A percentile compares a stretch with the other conserved stretches of the same genome.
Conservation (phyloP, 2,329 filamentous ascomycete genomes). For the Beauveria asiatica region DNA sequence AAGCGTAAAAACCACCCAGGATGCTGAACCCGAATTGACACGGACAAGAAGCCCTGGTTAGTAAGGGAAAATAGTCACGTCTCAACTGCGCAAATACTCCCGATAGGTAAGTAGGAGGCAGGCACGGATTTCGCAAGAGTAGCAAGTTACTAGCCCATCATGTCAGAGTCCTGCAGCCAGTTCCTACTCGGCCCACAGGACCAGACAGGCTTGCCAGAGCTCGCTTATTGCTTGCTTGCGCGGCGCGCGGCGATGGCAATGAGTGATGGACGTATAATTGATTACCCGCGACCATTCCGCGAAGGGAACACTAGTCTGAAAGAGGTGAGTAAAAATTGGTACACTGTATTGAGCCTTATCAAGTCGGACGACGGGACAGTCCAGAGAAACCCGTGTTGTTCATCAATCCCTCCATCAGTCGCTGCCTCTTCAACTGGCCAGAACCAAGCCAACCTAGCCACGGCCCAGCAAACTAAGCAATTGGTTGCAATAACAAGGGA, state of each 20-base stretch:
- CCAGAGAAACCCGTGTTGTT: no score
- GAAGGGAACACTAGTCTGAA: neutral
- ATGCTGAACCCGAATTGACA: neutral
- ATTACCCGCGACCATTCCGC: neutral
- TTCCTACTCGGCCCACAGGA: neutral
- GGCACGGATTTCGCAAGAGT: neutral
- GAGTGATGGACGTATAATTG: neutral
- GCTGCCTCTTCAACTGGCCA: no score
- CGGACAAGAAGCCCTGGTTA: neutral
- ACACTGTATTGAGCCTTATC: neutral
- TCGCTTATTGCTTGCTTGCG: neutral
- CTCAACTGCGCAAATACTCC: no score
- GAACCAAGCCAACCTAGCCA: no score
- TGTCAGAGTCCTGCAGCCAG: neutral
- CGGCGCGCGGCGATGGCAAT: neutral
- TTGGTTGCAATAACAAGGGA: no score
- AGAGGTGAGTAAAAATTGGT: neutral
- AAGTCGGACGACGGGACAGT: neutral
- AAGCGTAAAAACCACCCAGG: neutral
- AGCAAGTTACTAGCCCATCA: no score
- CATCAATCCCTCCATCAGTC: no score
- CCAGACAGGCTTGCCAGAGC: neutral
- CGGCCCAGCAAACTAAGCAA: no score
- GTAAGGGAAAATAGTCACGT: no score
- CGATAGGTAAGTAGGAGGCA: no score